Percentiles rank a stretch among this genome's conserved stretches.
Conservation (phyloP, 371 early-diverging fungal species). For the Rhizopus microsporus region DNA sequence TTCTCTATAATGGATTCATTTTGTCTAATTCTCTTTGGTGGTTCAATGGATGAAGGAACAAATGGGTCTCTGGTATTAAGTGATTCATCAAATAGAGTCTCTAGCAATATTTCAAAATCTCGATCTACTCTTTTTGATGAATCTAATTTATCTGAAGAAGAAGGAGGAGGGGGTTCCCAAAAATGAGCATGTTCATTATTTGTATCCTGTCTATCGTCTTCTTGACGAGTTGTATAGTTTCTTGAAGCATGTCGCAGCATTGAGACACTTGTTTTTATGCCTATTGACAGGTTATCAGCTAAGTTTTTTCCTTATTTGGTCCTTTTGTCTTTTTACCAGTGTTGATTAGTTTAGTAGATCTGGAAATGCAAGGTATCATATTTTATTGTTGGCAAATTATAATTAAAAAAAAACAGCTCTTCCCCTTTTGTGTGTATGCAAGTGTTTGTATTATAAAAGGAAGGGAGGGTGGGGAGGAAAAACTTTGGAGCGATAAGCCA, state of each 20-base stretch:
- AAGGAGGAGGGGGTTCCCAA: not conserved
- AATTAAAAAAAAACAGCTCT: not conserved
- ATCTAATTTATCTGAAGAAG: not conserved
- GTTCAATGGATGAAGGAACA: not conserved
- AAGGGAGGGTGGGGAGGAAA: not conserved
- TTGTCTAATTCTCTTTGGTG: not conserved
- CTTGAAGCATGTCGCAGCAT: not conserved
- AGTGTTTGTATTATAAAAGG: not conserved
- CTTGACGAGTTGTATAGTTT: not conserved
- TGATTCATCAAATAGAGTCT: slow-evolving; percentile 11
- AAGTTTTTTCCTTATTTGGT: not conserved
- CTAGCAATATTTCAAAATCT: slow-evolving; percentile 23
- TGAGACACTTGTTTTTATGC: not conserved
- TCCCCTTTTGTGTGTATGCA: not conserved
- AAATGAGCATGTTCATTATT: slow-evolving; percentile 1
- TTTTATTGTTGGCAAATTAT: not conserved
- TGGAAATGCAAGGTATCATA: slow-evolving; percentile 15
- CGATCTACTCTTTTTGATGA: not conserved
- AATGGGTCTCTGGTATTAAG: not conserved
- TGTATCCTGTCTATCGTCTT: not conserved
- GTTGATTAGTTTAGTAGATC: slow-evolving; percentile 1
- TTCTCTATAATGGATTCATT: slow-evolving; percentile 27
- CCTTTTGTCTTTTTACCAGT: slow-evolving; percentile 5
- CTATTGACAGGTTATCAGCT: not conserved
- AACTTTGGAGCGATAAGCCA: slow-evolving; percentile 3